A percentile compares a stretch with the other conserved stretches of the same genome.
phyloP scores from a whole-genome alignment of 2,329 filamentous ascomycete species.

The Myrmaecium sp. region DNA sequence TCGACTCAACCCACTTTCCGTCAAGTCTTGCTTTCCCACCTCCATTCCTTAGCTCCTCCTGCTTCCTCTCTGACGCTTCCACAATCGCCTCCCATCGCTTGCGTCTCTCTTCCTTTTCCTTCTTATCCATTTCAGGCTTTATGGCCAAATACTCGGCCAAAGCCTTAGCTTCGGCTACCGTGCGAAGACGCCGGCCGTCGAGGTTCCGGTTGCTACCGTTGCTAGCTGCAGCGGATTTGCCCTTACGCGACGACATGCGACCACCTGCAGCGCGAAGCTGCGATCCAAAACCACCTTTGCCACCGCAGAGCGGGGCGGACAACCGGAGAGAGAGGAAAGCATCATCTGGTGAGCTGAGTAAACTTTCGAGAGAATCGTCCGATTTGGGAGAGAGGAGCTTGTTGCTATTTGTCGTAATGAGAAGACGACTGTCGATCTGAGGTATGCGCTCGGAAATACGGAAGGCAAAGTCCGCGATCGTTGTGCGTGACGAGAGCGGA shows the following conservation, averaged over 20 bases:
- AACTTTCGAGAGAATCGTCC: constrained; percentile 38
- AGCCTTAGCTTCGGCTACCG: constrained; percentile 87
- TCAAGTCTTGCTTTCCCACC: constrained; percentile 50
- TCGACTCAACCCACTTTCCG: constrained; percentile 87
- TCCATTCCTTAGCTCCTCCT: constrained; percentile 67
- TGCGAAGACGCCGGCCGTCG: constrained; percentile 75
- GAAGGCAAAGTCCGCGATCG: constrained; percentile 53
- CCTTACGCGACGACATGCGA: constrained; percentile 93
- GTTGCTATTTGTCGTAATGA: constrained; percentile 70
- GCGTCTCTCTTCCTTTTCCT: constrained; percentile 73
- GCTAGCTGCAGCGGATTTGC: constrained; percentile 64
- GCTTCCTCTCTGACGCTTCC: constrained; percentile 62
- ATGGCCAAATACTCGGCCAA: constrained; percentile 87
- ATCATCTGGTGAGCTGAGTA: constrained; percentile 41
- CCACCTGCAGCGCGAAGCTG: constrained; percentile 92
- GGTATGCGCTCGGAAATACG: constrained; percentile 41
- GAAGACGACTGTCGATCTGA: constrained; percentile 39
- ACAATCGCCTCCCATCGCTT: constrained; percentile 81
- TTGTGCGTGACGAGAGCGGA: constrained; percentile 48
- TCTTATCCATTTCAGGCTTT: constrained; percentile 93
- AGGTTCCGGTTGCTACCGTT: constrained; percentile 87
- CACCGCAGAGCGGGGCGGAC: constrained; percentile 63
- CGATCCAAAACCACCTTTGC: constrained; percentile 95
- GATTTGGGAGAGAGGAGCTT: constrained; percentile 45
- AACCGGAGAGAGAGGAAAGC: constrained; percentile 72